These are phyloP conservation scores for Xylariaceae sp. DNA, from an alignment of 2,329 filamentous ascomycete species.

Conservation along the genomic window DNA sequence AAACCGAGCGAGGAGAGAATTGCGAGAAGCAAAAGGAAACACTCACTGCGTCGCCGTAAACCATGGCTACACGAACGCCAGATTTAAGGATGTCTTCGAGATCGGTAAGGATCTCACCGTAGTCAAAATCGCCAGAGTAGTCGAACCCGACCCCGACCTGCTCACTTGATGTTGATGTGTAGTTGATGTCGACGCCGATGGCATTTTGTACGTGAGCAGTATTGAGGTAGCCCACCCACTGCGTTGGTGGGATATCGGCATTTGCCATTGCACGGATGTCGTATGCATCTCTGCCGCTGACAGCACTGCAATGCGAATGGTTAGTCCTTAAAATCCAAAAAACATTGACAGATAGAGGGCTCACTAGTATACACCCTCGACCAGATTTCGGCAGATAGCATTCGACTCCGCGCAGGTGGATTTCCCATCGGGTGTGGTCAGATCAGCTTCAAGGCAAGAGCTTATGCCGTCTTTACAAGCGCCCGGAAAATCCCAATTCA, in stretches of 20 bases:
- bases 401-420: slow-evolving; percentile 51
- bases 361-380: slow-evolving; percentile 53
- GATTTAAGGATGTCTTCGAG: slow-evolving; percentile 57
- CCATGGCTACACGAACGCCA: slow-evolving; percentile 65
- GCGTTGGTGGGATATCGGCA: slow-evolving; percentile 56
- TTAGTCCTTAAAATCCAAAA: neutral
- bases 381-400: slow-evolving; percentile 52
- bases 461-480: slow-evolving; percentile 54
- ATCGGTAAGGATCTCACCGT: slow-evolving; percentile 55
- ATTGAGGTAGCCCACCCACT: slow-evolving; percentile 63
- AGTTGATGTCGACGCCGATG: slow-evolving; percentile 51
- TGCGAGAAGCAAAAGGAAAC: neutral
- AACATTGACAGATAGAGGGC: slow-evolving; percentile 7
- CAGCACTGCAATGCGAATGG: slow-evolving; percentile 10
- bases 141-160: slow-evolving; percentile 46
- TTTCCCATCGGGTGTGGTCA: slow-evolving; percentile 36
- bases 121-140: slow-evolving; percentile 57
- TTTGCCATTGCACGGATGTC: slow-evolving; percentile 55
- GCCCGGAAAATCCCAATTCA: slow-evolving; percentile 35
- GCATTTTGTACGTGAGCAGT: slow-evolving; percentile 49
- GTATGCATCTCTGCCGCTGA: slow-evolving; percentile 53
- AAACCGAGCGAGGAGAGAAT: neutral
- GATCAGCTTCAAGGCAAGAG: slow-evolving; percentile 44
- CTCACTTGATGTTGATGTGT: slow-evolving; percentile 42
- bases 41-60: slow-evolving; percentile 56